These are phyloP conservation scores for Psophocarpus tetragonolobus DNA, from an alignment of 306 rosid genomes.

Conservation along the genomic window DNA sequence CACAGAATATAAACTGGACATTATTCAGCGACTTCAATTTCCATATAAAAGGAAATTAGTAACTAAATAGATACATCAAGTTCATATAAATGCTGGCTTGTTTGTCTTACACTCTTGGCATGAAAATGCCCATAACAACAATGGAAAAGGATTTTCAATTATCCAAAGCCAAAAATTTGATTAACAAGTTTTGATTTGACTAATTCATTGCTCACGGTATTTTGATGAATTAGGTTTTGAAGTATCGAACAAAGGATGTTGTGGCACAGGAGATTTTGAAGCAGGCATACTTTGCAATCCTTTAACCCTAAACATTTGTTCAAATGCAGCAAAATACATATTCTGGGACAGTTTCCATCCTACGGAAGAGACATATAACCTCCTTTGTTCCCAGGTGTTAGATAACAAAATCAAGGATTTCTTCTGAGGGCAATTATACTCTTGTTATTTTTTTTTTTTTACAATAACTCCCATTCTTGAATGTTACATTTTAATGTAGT, in stretches of 20 bases:
- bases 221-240: conserved; percentile 58
- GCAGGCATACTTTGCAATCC: conserved; percentile 55
- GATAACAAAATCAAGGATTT: conserved; percentile 43
- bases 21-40: not conserved
- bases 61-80: not conserved
- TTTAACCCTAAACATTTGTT: conserved; percentile 31
- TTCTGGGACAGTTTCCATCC: conserved; percentile 82
- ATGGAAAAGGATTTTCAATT: not conserved
- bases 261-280: conserved; percentile 82
- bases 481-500: not conserved
- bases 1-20: not conserved
- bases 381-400: conserved; percentile 32
- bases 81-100: not conserved
- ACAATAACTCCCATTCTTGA: not conserved
- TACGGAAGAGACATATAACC: conserved; percentile 44
- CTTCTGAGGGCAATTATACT: conserved; percentile 31
- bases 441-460: no score
- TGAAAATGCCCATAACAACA: not conserved
- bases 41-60: not conserved
- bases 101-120: no score
- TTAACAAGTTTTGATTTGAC: not conserved
- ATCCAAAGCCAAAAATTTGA: not conserved
- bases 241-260: conserved; percentile 59
- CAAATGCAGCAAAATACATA: conserved; percentile 46
- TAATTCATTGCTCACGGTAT: conserved; percentile 4